Evolutionary conservation across 2,329 filamentous ascomycete genomes (phyloP), one percentile per base, ranked within the genome.

Genomic region (Stachybotrys chartarum): DNA sequence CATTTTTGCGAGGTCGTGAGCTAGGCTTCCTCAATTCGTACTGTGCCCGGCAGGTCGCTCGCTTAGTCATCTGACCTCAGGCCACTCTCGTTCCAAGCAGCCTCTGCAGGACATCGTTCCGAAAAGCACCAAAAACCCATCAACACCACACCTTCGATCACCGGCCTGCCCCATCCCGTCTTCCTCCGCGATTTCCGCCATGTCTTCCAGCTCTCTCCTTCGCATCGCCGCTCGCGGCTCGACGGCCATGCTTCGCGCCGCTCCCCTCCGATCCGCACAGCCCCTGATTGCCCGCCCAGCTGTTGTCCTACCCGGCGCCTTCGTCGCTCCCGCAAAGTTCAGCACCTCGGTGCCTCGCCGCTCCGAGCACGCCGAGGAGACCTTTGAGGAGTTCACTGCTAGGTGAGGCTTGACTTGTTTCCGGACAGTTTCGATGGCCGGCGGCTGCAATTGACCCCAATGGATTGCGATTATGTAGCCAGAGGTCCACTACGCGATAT

Each of bases 371-470:
- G 84, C 87, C 71, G 94, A 99, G 77, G 94, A 99, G 86, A 96
- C 89, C 69, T 99, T 96, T 68, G 94, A 99, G 82, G 92, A 97
- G 81, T 99, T 99, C 78, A 91, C 90, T 77, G 88, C 91, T 68
- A 92, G 94, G 94, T 99, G 90, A 77, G 81, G 53, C 59, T 68
- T 68, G 35, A 12, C 51, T 30, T 44, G 50, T 14, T 51, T 51
- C 39, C 49, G 24, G 24, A 24, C 4, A 4, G 24, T 17, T 51
- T 57, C 61, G 61, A 64, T 63, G 56, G 8, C 45, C 32, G 31
- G 24, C 18, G 17, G n/a, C 17, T 42, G 50, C 50, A 35, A 52
- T 52, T 52, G 50, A 32, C 16, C 16, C 39, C 18, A 10, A 17
- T 42, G 31, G 17, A 2, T 42, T 14, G 3, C 35, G 35, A 14